Conservation (phyloP, 345 rosid species). For the Gossypium bickii region DNA sequence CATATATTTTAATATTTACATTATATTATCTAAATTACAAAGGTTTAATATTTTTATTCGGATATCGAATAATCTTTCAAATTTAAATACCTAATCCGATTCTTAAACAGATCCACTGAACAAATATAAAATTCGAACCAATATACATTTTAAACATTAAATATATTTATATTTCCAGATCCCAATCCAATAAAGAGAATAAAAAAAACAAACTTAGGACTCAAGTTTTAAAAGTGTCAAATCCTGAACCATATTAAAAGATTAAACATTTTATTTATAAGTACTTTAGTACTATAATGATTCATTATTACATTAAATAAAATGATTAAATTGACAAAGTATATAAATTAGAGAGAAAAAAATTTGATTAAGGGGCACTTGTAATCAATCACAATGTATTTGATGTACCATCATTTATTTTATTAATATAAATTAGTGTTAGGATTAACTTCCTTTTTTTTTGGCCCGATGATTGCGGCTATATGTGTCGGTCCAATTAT, state of each 20-base stretch:
- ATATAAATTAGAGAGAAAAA: too few species aligned
- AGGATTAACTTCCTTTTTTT: background rate
- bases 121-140: too few species aligned
- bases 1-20: too few species aligned
- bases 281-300: constrained; percentile 4
- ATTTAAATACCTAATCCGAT: accelerated
- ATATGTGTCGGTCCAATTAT: constrained; percentile 22
- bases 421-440: background rate
- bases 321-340: background rate
- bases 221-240: background rate
- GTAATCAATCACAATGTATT: too few species aligned
- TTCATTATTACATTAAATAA: background rate
- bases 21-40: too few species aligned
- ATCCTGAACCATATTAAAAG: background rate
- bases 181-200: too few species aligned
- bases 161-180: too few species aligned
- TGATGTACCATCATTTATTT: background rate
- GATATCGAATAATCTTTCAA: too few species aligned
- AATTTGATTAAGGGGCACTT: too few species aligned
- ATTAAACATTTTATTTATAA: background rate
- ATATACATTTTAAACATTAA: too few species aligned
- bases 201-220: background rate
- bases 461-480: constrained; percentile 9
- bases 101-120: too few species aligned
- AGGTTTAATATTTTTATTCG: too few species aligned